phyloP scores from a whole-genome alignment of 2,329 filamentous ascomycete genomes.

The Cordyceps fumosorosea region DNA sequence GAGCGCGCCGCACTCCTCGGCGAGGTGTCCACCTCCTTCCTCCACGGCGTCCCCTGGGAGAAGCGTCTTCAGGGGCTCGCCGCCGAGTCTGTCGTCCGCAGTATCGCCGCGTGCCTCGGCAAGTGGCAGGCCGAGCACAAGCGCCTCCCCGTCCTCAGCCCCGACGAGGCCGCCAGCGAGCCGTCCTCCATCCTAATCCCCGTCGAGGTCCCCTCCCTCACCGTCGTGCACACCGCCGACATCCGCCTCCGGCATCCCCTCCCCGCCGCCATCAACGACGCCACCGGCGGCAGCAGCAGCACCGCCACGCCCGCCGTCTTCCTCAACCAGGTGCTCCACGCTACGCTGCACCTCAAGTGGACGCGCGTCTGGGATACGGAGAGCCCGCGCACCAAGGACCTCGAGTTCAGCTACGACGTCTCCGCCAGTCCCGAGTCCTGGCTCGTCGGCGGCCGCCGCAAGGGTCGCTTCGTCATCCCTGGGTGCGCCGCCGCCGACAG shows the following conservation, averaged over 20 bases:
- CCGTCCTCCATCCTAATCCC: slow-evolving; percentile 71
- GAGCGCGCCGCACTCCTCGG: slow-evolving; percentile 51
- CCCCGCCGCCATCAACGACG: slow-evolving; percentile 23
- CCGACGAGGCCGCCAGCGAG: slow-evolving; percentile 23
- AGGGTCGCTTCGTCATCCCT: slow-evolving; percentile 67
- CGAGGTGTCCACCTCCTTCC: slow-evolving; percentile 41
- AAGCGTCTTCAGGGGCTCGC: slow-evolving; percentile 46
- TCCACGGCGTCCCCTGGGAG: slow-evolving; percentile 42
- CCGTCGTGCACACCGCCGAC: slow-evolving; percentile 75
- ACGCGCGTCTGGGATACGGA: slow-evolving; percentile 56
- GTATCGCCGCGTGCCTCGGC: slow-evolving; percentile 24
- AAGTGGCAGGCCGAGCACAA: slow-evolving; percentile 27
- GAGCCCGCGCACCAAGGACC: slow-evolving; percentile 34
- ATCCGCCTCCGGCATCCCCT: slow-evolving; percentile 45
- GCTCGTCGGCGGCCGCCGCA: slow-evolving; percentile 76
- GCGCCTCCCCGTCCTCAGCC: slow-evolving; percentile 19
- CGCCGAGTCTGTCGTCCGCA: slow-evolving; percentile 24
- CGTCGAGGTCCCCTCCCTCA: slow-evolving; percentile 78
- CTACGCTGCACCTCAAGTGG: slow-evolving; percentile 56
- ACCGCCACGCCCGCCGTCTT: slow-evolving; percentile 39
- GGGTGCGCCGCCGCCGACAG: slow-evolving; percentile 15
- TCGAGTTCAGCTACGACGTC: slow-evolving; percentile 81
- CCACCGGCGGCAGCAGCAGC: slow-evolving; percentile 20
- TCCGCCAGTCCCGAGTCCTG: slow-evolving; percentile 67
- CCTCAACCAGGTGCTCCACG: slow-evolving; percentile 59